Percentiles rank a stretch among this genome's conserved stretches.
Evolutionary conservation across 208 protist genomes (phyloP).

Genomic region (Kentomonas sorsogonicus): DNA sequence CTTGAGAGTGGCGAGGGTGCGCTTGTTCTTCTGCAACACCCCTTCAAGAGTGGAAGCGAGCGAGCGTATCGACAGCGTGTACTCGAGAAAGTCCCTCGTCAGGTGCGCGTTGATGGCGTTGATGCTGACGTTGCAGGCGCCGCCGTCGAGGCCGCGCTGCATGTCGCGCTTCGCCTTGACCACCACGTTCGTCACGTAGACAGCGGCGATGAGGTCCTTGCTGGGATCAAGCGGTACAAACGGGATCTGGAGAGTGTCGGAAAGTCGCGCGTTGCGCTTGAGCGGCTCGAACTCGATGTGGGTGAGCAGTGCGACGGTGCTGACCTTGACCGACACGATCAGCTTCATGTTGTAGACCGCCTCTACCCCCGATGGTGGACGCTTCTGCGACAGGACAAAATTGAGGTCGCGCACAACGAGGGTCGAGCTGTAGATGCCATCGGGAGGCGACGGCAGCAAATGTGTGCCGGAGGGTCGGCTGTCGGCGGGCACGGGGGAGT

Average conservation of each 20-base stretch:
- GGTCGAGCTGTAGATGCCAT: conserved; percentile 68
- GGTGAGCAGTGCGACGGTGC: conserved; percentile 49
- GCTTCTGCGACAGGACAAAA: conserved; percentile 42
- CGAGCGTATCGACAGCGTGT: conserved; percentile 25
- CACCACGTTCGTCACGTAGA: conserved; percentile 41
- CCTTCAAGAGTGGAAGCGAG: conserved; percentile 12
- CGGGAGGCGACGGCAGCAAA: conserved; percentile 7
- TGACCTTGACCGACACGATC: conserved; percentile 48
- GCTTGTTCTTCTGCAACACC: conserved; percentile 5
- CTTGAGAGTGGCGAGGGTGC: background rate
- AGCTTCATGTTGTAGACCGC: conserved; percentile 23
- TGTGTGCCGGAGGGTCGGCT: too few relatives aligned
- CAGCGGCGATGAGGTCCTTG: conserved; percentile 56
- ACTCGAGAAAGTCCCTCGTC: conserved; percentile 72
- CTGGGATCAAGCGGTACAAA: conserved; percentile 55
- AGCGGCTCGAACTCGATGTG: conserved; percentile 83
- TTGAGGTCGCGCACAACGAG: conserved; percentile 38
- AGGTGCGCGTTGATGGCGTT: conserved; percentile 42
- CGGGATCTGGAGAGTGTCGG: conserved; percentile 38
- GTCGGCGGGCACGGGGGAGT: conserved; percentile 39
- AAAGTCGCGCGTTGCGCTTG: conserved; percentile 49
- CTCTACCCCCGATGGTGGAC: conserved; percentile 49
- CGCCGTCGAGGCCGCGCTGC: conserved; percentile 46
- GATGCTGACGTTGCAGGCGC: conserved; percentile 47
- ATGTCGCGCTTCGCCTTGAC: conserved; percentile 45